A percentile compares a stretch with the other conserved stretches of the same genome.
phyloP scores from a whole-genome alignment of 345 rosid genomes.

The Eucalyptus globulus region DNA sequence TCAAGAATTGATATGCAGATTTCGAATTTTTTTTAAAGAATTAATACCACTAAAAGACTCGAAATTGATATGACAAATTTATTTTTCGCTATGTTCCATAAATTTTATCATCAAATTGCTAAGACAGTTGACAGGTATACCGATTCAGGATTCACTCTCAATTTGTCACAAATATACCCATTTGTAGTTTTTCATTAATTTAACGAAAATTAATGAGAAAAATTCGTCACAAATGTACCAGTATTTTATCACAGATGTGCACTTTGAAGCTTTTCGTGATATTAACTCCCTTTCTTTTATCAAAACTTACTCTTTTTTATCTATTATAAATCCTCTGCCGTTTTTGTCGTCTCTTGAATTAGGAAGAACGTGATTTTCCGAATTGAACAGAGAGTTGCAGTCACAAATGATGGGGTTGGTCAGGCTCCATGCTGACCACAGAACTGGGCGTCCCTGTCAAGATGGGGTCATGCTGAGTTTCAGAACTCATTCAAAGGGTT shows the following conservation, averaged over 20 bases:
- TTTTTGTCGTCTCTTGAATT: not conserved
- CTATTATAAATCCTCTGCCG: not conserved
- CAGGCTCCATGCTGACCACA: not conserved
- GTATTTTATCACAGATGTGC: rapidly evolving
- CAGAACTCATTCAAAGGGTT: not conserved
- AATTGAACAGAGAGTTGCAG: not conserved
- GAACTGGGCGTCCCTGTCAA: not conserved
- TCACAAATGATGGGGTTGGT: not conserved
- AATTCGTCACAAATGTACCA: rapidly evolving
- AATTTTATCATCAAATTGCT: rapidly evolving
- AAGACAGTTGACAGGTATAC: rapidly evolving
- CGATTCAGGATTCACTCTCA: rapidly evolving
- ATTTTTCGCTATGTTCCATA: rapidly evolving
- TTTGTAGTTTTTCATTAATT: too few species aligned
- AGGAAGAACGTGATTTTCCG: not conserved
- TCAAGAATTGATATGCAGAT: not conserved
- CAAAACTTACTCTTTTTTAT: not conserved
- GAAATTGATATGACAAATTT: too few species aligned
- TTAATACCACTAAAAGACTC: too few species aligned
- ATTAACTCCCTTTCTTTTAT: too few species aligned
- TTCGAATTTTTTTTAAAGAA: not conserved
- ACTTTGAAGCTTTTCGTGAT: rapidly evolving
- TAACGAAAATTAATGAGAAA: too few species aligned
- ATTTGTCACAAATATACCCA: rapidly evolving
- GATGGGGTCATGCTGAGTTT: not conserved